These are phyloP conservation scores for Physaria fendleri DNA, from an alignment of 345 rosid genomes.

Conservation along the genomic window DNA sequence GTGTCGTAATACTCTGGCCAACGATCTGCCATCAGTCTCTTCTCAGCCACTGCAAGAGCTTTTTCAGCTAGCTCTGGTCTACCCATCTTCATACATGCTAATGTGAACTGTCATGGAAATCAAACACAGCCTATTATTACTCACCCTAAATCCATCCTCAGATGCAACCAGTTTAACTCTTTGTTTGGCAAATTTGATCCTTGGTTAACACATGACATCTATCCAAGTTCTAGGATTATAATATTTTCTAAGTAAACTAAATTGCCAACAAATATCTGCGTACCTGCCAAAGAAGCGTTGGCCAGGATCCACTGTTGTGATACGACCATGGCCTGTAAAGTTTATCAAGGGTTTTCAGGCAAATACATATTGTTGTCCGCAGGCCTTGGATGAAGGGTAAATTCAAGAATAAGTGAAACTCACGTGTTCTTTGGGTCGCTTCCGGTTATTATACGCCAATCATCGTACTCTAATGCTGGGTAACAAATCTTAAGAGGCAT, in stretches of 20 bases:
- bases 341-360: slow-evolving; percentile 2
- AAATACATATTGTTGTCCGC: background rate
- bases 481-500: slow-evolving; percentile 94
- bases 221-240: background rate
- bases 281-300: slow-evolving; percentile 99
- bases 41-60: slow-evolving; percentile 75
- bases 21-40: slow-evolving; percentile 58
- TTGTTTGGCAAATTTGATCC: background rate
- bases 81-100: slow-evolving; percentile 96
- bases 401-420: slow-evolving; percentile 19
- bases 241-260: background rate
- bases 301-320: slow-evolving; percentile 99
- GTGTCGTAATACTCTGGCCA: slow-evolving; percentile 99
- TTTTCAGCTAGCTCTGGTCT: slow-evolving; percentile 68
- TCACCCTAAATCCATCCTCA: background rate
- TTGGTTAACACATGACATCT: no score
- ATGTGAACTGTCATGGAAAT: slow-evolving; percentile 57
- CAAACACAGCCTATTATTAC: background rate
- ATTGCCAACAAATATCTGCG: background rate
- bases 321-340: slow-evolving; percentile 90
- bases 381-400: background rate
- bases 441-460: slow-evolving; percentile 94
- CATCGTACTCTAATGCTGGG: slow-evolving; percentile 82
- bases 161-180: background rate
- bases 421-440: slow-evolving; percentile 97